These are phyloP conservation scores for Botrytis squamosa DNA, from an alignment of 2,329 filamentous ascomycete species.

Conservation along the genomic window DNA sequence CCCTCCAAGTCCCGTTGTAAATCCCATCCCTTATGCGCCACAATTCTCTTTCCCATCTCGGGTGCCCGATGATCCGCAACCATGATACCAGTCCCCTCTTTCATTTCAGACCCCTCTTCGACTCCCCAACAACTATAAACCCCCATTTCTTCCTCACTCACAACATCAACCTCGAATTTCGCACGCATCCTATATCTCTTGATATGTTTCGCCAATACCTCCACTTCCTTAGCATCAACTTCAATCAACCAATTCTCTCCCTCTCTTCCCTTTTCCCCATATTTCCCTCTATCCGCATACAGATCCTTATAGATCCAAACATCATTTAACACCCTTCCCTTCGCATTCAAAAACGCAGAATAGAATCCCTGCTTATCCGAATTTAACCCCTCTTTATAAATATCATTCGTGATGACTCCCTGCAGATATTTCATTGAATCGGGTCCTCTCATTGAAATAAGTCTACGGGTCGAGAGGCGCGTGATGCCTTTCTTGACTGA, in stretches of 20 bases:
- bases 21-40: slow-evolving; percentile 41
- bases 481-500: slow-evolving; percentile 46
- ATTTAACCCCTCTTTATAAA: slow-evolving; percentile 42
- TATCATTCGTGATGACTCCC: slow-evolving; percentile 76
- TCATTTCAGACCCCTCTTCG: slow-evolving; percentile 6
- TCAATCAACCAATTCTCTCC: slow-evolving; percentile 54
- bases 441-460: slow-evolving; percentile 75
- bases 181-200: slow-evolving; percentile 82
- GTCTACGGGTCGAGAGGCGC: slow-evolving; percentile 67
- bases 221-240: slow-evolving; percentile 68
- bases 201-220: slow-evolving; percentile 66
- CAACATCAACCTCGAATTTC: slow-evolving; percentile 67
- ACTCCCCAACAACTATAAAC: slow-evolving; percentile 72
- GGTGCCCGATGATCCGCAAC: slow-evolving; percentile 53
- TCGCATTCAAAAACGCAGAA: slow-evolving; percentile 80
- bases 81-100: slow-evolving; percentile 25
- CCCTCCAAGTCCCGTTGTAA: slow-evolving; percentile 42
- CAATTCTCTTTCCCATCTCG: slow-evolving; percentile 53
- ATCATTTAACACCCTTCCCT: slow-evolving; percentile 82
- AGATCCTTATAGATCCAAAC: slow-evolving; percentile 75
- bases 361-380: slow-evolving; percentile 62
- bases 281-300: not conserved
- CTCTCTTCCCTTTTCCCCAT: not conserved
- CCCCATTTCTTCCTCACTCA: slow-evolving; percentile 62
- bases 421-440: slow-evolving; percentile 86